Percentiles rank a stretch among this genome's conserved stretches.
Evolutionary conservation across 257 asterid species (phyloP).

Genomic region (Echium plantagineum): DNA sequence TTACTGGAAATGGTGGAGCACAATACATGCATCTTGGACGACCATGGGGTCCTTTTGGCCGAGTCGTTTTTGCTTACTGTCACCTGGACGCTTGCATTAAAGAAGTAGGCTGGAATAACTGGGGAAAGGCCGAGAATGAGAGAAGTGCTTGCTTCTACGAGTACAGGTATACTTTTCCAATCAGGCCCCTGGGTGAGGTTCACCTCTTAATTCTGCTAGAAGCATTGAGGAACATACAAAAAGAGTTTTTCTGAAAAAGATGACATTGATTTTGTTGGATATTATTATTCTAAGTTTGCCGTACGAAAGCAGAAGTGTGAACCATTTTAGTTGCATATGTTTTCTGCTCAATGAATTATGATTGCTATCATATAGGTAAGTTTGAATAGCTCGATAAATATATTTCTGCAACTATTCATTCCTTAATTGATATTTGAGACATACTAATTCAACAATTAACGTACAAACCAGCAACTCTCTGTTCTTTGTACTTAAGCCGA

Average conservation of each 20-base stretch:
- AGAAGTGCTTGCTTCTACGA: conserved; percentile 94
- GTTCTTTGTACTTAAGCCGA: background rate
- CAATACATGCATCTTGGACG: conserved; percentile 68
- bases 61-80: conserved; percentile 77
- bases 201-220: background rate
- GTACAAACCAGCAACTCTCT: background rate
- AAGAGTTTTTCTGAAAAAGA: too few species aligned
- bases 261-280: too few species aligned
- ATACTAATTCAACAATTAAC: too few species aligned
- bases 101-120: conserved; percentile 82
- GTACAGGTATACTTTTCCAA: conserved; percentile 46
- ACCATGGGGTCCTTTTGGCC: conserved; percentile 98
- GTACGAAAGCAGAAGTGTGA: too few species aligned
- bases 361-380: background rate
- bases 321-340: background rate
- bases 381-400: background rate
- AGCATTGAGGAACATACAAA: too few species aligned
- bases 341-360: background rate
- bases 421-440: background rate
- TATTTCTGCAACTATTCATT: background rate
- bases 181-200: background rate
- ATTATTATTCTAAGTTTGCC: too few species aligned
- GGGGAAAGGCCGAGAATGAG: conserved; percentile 91
- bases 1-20: conserved; percentile 70
- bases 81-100: conserved; percentile 68